Evolutionary conservation across 2,329 filamentous ascomycete genomes (phyloP).

Genomic region (Neoscytalidium dimidiatum): DNA sequence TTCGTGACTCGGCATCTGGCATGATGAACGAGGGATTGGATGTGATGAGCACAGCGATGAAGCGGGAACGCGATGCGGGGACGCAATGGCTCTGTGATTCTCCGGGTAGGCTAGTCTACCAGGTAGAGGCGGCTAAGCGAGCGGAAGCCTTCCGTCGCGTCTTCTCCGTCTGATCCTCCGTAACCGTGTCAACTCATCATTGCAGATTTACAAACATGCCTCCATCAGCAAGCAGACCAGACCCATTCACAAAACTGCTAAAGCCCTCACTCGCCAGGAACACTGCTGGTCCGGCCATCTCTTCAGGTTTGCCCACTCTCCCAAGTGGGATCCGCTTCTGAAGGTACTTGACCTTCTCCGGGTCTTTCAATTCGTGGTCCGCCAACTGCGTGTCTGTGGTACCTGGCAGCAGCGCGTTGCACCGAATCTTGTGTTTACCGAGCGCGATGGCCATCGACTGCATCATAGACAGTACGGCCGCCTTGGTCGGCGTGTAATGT

Average conservation of each 20-base stretch:
- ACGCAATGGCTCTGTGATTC: not conserved
- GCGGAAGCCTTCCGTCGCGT: not conserved
- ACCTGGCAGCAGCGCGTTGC: not conserved
- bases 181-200: not conserved
- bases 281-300: not conserved
- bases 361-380: not conserved
- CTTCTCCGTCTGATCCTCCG: not conserved
- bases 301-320: not conserved
- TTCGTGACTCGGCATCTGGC: not conserved
- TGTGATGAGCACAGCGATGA: not conserved
- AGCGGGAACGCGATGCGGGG: not conserved
- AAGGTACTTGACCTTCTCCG: not conserved
- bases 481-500: slow-evolving; percentile 5
- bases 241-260: not conserved
- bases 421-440: not conserved
- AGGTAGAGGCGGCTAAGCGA: too few species aligned
- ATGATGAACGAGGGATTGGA: not conserved
- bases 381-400: not conserved
- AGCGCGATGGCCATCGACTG: not conserved
- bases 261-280: not conserved
- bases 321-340: not conserved
- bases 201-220: not conserved
- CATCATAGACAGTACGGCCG: not conserved
- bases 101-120: not conserved
- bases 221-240: not conserved